phyloP scores from a whole-genome alignment of 805 yeast genomes.

The Barnettozyma botsteinii region DNA sequence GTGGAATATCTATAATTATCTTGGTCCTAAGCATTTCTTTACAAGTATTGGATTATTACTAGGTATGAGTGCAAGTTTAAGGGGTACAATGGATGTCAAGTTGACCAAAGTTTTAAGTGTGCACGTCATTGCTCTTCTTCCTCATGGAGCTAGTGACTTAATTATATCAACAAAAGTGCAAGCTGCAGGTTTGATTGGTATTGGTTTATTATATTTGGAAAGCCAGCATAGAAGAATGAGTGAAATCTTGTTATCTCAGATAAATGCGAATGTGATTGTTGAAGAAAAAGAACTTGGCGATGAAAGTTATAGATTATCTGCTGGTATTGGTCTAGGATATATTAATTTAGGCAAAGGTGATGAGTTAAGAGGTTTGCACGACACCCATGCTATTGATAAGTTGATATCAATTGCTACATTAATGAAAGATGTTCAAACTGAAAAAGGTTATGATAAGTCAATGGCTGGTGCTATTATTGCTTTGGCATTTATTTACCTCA shows the following conservation, averaged over 20 bases:
- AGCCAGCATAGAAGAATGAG: constrained; percentile 84
- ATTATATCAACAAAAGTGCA: constrained; percentile 81
- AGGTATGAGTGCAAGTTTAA: constrained; percentile 88
- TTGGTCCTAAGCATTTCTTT: constrained; percentile 81
- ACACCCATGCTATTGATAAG: constrained; percentile 56
- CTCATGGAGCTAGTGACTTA: constrained; percentile 84
- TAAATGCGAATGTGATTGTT: constrained; percentile 46
- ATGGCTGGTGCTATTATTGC: constrained; percentile 74
- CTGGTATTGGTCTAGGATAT: constrained; percentile 84
- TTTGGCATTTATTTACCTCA: constrained; percentile 64
- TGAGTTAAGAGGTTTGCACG: constrained; percentile 51
- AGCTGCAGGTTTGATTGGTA: constrained; percentile 85
- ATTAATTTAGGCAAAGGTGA: constrained; percentile 76
- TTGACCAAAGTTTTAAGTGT: constrained; percentile 88
- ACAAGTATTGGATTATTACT: constrained; percentile 83
- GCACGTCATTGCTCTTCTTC: constrained; percentile 86
- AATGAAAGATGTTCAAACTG: constrained; percentile 57
- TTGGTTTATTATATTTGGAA: constrained; percentile 76
- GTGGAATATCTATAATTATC: constrained; percentile 92
- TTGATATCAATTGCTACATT: constrained; percentile 53
- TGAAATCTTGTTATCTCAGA: constrained; percentile 66
- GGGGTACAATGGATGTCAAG: constrained; percentile 79
- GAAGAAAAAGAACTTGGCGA: constrained; percentile 52
- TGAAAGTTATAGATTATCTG: constrained; percentile 81
- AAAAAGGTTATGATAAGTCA: constrained; percentile 53